phyloP scores from a whole-genome alignment of 2,329 filamentous ascomycete species.

The Aspergillus felis region DNA sequence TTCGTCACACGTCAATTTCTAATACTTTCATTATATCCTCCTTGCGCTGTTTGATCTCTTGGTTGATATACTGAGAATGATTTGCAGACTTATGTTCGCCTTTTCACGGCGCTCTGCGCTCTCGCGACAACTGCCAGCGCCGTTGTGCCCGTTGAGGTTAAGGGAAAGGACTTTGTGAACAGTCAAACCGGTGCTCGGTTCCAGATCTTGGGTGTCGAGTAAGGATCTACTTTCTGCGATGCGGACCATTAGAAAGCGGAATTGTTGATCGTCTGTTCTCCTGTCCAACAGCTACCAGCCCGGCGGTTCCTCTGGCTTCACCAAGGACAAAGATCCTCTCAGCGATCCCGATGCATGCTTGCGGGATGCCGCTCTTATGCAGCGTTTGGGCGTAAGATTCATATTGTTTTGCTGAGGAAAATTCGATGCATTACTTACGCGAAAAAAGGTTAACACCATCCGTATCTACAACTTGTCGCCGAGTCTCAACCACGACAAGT shows the following conservation, averaged over 20 bases:
- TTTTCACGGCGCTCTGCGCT: slow-evolving; percentile 39
- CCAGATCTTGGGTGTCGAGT: slow-evolving; percentile 61
- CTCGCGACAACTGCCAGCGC: slow-evolving; percentile 47
- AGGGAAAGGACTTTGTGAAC: slow-evolving; percentile 60
- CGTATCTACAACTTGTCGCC: slow-evolving; percentile 63
- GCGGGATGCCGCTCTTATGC: slow-evolving; percentile 61
- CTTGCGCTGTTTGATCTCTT: background rate
- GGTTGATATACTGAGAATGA: background rate
- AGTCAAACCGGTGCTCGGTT: slow-evolving; percentile 55
- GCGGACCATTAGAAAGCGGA: slow-evolving; percentile 3
- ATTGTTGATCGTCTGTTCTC: slow-evolving; percentile 13
- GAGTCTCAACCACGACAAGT: slow-evolving; percentile 56
- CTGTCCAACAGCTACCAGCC: slow-evolving; percentile 52
- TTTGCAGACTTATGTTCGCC: slow-evolving; percentile 28
- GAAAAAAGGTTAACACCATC: slow-evolving; percentile 55
- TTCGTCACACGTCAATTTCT: background rate
- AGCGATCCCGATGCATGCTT: slow-evolving; percentile 56
- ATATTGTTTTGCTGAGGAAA: background rate
- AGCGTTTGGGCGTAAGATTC: slow-evolving; percentile 52
- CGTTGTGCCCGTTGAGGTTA: slow-evolving; percentile 54
- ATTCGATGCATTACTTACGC: background rate
- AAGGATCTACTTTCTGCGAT: slow-evolving; percentile 20
- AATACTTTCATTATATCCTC: background rate
- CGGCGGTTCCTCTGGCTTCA: slow-evolving; percentile 57
- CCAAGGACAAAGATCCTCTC: slow-evolving; percentile 52